Percentiles rank a stretch among this genome's conserved stretches.
Conservation (phyloP, 768 basidiomycete species). For the Rhizopogon rudus region DNA sequence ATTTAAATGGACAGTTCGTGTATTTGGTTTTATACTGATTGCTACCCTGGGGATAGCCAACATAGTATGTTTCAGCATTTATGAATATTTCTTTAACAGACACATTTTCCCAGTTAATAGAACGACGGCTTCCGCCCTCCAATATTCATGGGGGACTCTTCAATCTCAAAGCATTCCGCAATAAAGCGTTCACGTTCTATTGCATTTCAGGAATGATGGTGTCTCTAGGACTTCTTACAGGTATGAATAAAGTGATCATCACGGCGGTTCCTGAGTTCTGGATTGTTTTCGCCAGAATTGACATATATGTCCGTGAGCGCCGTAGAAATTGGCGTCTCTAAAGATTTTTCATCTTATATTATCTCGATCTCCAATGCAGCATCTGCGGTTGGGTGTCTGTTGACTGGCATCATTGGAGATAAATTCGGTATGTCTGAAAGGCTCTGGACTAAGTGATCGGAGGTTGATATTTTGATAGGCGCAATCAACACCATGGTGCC, state of each 20-base stretch:
- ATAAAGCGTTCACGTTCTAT: constrained; percentile 47
- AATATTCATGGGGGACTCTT: constrained; percentile 53
- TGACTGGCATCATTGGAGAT: constrained; percentile 52
- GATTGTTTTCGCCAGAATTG: constrained; percentile 35
- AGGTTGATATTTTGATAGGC: constrained; percentile 32
- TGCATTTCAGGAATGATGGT: constrained; percentile 48
- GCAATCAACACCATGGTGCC: constrained; percentile 66
- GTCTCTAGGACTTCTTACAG: constrained; percentile 69
- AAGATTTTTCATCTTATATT: constrained; percentile 56
- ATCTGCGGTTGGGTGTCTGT: constrained; percentile 57
- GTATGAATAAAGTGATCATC: constrained; percentile 26
- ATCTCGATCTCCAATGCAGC: constrained; percentile 64
- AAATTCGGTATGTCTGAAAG: constrained; percentile 34
- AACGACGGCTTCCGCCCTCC: constrained; percentile 49
- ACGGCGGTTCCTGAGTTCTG: constrained; percentile 1
- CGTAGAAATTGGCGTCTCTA: constrained; percentile 39
- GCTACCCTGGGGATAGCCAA: constrained; percentile 49
- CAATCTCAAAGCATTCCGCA: constrained; percentile 46
- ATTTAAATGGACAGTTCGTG: constrained; percentile 76
- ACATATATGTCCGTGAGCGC: constrained; percentile 66
- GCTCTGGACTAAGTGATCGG: neutral
- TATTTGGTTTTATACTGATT: constrained; percentile 60
- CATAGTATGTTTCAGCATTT: constrained; percentile 33
- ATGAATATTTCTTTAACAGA: neutral
- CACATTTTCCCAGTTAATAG: constrained; percentile 17